Evolutionary conservation across 768 basidiomycete genomes (phyloP).

Genomic region (Boletus edulis): DNA sequence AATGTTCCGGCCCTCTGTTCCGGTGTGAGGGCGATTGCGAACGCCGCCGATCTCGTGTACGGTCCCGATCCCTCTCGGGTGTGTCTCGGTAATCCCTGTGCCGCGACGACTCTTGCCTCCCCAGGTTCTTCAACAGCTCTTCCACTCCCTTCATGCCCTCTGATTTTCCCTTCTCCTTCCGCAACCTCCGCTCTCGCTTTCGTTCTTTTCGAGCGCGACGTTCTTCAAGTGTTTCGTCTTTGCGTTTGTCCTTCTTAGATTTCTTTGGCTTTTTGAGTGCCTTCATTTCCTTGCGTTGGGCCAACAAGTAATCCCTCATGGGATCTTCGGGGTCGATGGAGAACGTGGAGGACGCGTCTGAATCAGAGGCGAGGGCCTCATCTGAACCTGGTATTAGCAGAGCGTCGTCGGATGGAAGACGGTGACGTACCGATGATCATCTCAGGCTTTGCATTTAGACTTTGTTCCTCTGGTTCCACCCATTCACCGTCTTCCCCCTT

Average conservation of each 20-base stretch:
- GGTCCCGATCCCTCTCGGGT: constrained; percentile 14
- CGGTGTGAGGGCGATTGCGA: constrained; percentile 13
- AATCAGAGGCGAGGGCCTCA: constrained; percentile 56
- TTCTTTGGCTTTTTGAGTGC: constrained; percentile 61
- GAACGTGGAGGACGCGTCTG: constrained; percentile 59
- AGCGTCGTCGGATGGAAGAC: background rate
- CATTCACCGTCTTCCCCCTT: constrained; percentile 84
- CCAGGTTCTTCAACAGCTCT: constrained; percentile 54
- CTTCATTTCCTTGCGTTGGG: constrained; percentile 70
- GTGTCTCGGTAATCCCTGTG: constrained; percentile 12
- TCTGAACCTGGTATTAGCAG: constrained; percentile 36
- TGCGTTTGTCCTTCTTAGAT: constrained; percentile 59
- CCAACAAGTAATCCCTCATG: constrained; percentile 90
- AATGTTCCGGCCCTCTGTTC: constrained; percentile 11
- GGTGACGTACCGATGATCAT: constrained; percentile 55
- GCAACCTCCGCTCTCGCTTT: constrained; percentile 66
- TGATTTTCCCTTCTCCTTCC: constrained; percentile 51
- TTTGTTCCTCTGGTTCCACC: constrained; percentile 81
- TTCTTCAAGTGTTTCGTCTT: constrained; percentile 79
- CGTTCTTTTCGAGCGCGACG: constrained; percentile 70
- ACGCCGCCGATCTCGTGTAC: constrained; percentile 7
- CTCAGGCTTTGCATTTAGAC: constrained; percentile 82
- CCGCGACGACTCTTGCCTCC: constrained; percentile 18
- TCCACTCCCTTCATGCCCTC: constrained; percentile 66
- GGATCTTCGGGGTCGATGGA: constrained; percentile 95